A percentile compares a stretch with the other conserved stretches of the same genome.
These are phyloP conservation scores for Solanum chacoense DNA, from an alignment of 305 asterid species.

Conservation along the genomic window DNA sequence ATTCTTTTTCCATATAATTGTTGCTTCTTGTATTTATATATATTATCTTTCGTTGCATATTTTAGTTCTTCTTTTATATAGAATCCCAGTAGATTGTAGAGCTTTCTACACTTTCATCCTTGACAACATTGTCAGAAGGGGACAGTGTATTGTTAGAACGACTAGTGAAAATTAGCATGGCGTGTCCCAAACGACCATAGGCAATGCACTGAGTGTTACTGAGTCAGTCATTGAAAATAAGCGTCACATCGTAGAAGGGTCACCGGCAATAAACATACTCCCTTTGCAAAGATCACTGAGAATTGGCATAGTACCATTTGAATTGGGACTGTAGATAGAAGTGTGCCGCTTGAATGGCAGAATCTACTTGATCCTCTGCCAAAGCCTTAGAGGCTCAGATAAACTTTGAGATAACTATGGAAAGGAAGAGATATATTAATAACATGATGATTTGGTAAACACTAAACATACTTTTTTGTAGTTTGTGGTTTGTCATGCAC, in stretches of 20 bases:
- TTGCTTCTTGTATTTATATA: neutral
- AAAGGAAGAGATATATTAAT: neutral
- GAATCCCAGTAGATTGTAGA: neutral
- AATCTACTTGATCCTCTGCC: neutral
- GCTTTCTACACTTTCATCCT: neutral
- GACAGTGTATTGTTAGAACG: neutral
- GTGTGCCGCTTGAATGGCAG: neutral
- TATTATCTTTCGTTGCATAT: neutral
- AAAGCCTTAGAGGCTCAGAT: neutral
- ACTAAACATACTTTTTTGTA: too few relatives aligned
- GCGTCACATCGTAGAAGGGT: neutral
- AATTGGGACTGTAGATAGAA: neutral
- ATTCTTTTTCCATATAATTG: neutral
- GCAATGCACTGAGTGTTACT: neutral
- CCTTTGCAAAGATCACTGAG: neutral
- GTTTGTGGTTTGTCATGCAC: neutral
- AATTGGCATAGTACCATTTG: neutral
- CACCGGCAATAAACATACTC: neutral
- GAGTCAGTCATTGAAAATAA: neutral
- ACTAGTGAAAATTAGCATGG: neutral
- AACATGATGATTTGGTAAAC: neutral
- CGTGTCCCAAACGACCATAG: neutral
- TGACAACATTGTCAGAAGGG: neutral
- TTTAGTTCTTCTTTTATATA: neutral
- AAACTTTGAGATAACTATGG: neutral